A percentile compares a stretch with the other conserved stretches of the same genome.
phyloP scores from a whole-genome alignment of 2,329 filamentous ascomycete genomes.

The Calonectria honghensis region DNA sequence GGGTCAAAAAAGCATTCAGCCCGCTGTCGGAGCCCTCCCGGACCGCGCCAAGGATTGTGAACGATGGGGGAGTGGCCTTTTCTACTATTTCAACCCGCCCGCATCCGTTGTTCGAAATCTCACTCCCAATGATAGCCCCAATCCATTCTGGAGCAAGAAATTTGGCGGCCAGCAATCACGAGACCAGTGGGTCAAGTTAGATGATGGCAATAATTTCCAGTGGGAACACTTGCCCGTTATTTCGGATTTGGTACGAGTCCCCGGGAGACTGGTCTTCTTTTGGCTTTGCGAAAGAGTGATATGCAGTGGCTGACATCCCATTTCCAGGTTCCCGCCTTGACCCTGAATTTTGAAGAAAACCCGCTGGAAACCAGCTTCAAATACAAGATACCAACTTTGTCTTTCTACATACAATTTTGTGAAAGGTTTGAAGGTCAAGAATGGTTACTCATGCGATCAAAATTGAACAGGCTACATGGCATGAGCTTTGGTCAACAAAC shows the following conservation, averaged over 20 bases:
- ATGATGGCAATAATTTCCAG: neutral
- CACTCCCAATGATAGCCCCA: neutral
- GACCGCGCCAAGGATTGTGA: neutral
- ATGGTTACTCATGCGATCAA: slow-evolving; percentile 6
- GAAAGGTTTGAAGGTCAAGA: neutral
- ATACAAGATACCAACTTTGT: slow-evolving; percentile 7
- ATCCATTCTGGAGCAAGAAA: slow-evolving; percentile 11
- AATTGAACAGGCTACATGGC: neutral
- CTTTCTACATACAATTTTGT: neutral
- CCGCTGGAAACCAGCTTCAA: neutral
- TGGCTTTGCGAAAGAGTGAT: neutral
- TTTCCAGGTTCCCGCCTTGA: neutral
- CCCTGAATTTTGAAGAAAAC: slow-evolving; percentile 6
- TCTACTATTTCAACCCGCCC: neutral
- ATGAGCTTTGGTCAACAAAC: slow-evolving; percentile 13
- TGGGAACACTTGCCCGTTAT: slow-evolving; percentile 11
- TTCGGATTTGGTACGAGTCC: neutral
- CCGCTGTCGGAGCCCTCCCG: neutral
- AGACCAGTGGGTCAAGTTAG: slow-evolving; percentile 13
- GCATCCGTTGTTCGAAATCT: neutral
- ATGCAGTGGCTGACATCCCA: neutral
- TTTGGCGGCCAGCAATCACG: neutral
- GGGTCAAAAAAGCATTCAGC: slow-evolving; percentile 18
- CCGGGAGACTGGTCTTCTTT: no score
- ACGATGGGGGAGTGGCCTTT: neutral